Evolutionary conservation across 441 rosid genomes (phyloP), one percentile per base, ranked within the genome.

Genomic region (Viola pubescens): DNA sequence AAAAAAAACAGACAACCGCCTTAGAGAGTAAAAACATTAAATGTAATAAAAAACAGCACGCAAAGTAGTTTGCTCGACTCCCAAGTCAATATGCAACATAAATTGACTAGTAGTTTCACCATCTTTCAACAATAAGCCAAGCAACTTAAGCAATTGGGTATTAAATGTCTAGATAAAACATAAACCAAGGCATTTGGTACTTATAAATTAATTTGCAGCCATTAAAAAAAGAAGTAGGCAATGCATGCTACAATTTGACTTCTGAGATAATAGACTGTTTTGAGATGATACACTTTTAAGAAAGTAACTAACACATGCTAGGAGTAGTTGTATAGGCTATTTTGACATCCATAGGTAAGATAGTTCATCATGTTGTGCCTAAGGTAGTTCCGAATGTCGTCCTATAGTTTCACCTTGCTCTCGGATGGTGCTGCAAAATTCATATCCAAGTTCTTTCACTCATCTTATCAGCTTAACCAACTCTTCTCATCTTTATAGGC

Each of bases 1-100:
- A 55, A 57, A 57, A 63, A 54, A 56, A 56, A 53, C 49, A 41
- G 3, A 13, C 14, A 4, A 59, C 43, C 13, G 37, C 45, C 12
- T 42, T n/a, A 47, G 64, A 41, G 6, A 60, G 43, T 5, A 26
- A 26, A 26, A 9, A 46, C 5, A 19, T 26, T 41, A 8, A 37
- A 37, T 19, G 14, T 48, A 16, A 16, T 7, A 13, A 38, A 47
- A 6, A 12, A 14, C 5, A n/a, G 9, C 3, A 7, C 52, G 26
- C 48, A 48, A 34, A 4, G 37, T 58, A 11, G 47, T 6, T 11
- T 37, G 3, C 4, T 34, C n/a, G 51, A 48, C 9, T 12, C 51
- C 19, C 34, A 26, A 26, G 34, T 26, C 34, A 38, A 53, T 6
- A 4, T 38, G 54, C 37, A 4, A 55, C 9, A 14, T 9, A 54